phyloP scores from a whole-genome alignment of 805 yeast species.

The Nakazawaea peltata region DNA sequence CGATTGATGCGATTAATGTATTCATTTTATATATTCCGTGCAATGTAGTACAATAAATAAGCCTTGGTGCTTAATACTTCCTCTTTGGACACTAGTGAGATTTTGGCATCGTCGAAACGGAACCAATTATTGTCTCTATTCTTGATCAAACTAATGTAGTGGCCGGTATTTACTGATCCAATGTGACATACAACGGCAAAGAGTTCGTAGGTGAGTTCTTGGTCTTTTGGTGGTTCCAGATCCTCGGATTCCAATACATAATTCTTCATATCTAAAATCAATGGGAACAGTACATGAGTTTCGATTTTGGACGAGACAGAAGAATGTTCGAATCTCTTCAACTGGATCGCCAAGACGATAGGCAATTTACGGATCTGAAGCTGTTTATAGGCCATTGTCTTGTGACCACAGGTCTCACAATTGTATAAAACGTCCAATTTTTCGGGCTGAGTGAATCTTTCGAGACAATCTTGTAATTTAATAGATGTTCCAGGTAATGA shows the following conservation, averaged over 20 bases:
- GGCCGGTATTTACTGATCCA: slow-evolving; percentile 95
- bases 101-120: slow-evolving; percentile 82
- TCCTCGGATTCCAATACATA: slow-evolving; percentile 28
- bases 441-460: slow-evolving; percentile 72
- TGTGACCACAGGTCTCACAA: slow-evolving; percentile 58
- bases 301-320: slow-evolving; percentile 63
- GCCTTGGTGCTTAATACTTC: slow-evolving; percentile 70
- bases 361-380: slow-evolving; percentile 65
- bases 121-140: slow-evolving; percentile 76
- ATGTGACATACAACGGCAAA: slow-evolving; percentile 84
- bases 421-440: slow-evolving; percentile 64
- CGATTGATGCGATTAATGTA: slow-evolving; percentile 22
- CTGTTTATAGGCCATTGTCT: slow-evolving; percentile 64
- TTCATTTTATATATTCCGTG: slow-evolving; percentile 24
- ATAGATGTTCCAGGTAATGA: slow-evolving; percentile 4
- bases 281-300: slow-evolving; percentile 63
- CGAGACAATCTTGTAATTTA: slow-evolving; percentile 54
- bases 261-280: slow-evolving; percentile 60
- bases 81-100: slow-evolving; percentile 54
- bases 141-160: slow-evolving; percentile 77
- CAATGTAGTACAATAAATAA: slow-evolving; percentile 67
- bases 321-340: slow-evolving; percentile 70
- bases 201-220: slow-evolving; percentile 56
- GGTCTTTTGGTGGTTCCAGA: too few species aligned
- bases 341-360: slow-evolving; percentile 72